Conservation (phyloP, 345 rosid species). For the Raphanus raphanistrum region DNA sequence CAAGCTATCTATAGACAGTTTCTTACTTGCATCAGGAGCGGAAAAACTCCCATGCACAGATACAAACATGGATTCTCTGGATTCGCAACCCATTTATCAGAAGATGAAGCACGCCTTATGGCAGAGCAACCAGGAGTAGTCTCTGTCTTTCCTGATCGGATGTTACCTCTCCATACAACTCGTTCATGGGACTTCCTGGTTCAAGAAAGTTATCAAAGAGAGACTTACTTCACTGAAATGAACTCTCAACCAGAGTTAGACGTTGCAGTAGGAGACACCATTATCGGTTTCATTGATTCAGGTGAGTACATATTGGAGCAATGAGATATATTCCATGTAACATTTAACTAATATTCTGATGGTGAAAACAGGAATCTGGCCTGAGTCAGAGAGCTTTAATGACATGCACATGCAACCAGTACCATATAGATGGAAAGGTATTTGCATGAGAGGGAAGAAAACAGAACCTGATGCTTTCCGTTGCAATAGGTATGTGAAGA, state of each 20-base stretch:
- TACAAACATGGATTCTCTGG: slow-evolving; percentile 39
- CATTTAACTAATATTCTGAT: not conserved
- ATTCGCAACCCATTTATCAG: slow-evolving; percentile 32
- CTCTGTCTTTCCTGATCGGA: slow-evolving; percentile 34
- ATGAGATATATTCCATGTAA: not conserved
- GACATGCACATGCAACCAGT: slow-evolving; percentile 31
- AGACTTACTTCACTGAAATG: slow-evolving; percentile 16
- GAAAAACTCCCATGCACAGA: slow-evolving; percentile 15
- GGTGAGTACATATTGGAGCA: slow-evolving; percentile 16
- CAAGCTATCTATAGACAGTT: not conserved
- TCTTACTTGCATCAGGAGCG: slow-evolving; percentile 32
- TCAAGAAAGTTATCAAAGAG: slow-evolving; percentile 38
- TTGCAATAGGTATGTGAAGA: slow-evolving; percentile 25
- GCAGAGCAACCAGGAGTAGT: slow-evolving; percentile 34
- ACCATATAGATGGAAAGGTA: slow-evolving; percentile 33
- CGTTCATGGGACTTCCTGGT: slow-evolving; percentile 37
- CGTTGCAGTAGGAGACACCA: slow-evolving; percentile 23
- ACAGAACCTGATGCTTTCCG: slow-evolving; percentile 24
- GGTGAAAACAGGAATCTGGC: slow-evolving; percentile 33
- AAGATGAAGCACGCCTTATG: slow-evolving; percentile 26
- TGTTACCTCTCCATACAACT: slow-evolving; percentile 34
- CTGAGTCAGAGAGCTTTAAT: slow-evolving; percentile 27
- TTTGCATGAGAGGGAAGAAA: slow-evolving; percentile 36
- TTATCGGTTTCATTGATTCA: slow-evolving; percentile 34
- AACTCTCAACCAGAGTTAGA: slow-evolving; percentile 16